Conservation (phyloP, 2,329 filamentous ascomycete species). For the Scopulariopsis brevicaulis region DNA sequence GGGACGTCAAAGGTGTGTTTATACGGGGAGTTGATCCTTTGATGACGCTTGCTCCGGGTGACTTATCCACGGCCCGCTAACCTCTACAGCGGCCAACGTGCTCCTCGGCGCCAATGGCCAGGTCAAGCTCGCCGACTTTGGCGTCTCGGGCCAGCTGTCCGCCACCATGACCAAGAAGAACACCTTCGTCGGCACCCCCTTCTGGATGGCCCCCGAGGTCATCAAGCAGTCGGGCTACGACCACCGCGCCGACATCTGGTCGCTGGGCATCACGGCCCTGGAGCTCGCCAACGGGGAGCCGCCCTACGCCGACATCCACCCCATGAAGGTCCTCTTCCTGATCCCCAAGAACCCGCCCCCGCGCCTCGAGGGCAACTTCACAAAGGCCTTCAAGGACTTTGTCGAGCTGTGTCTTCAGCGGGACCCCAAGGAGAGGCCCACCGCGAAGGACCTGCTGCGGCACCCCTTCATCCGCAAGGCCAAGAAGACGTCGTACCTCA, state of each 20-base stretch:
- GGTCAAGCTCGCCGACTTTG: constrained; percentile 95
- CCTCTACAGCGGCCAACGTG: constrained; percentile 69
- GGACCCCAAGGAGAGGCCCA: constrained; percentile 80
- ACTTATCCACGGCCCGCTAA: background rate
- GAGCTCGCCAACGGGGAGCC: constrained; percentile 88
- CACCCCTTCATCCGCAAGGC: constrained; percentile 85
- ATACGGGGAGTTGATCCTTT: background rate
- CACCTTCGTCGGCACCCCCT: constrained; percentile 94
- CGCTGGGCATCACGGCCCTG: constrained; percentile 84
- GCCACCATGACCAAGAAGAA: constrained; percentile 99
- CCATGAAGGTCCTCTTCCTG: constrained; percentile 95
- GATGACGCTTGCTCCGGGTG: background rate
- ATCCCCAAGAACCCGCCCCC: constrained; percentile 93
- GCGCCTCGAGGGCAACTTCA: constrained; percentile 68
- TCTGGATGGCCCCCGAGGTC: constrained; percentile 99
- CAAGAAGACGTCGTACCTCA: constrained; percentile 93
- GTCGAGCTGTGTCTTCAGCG: constrained; percentile 75
- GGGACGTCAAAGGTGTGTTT: constrained; percentile 79
- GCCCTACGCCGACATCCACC: constrained; percentile 91
- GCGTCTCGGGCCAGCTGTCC: constrained; percentile 89
- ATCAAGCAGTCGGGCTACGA: constrained; percentile 98
- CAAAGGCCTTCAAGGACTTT: constrained; percentile 75
- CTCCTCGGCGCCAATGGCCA: constrained; percentile 82
- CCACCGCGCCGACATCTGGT: constrained; percentile 97
- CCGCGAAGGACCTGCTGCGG: constrained; percentile 74